phyloP scores from a whole-genome alignment of 2,329 filamentous ascomycete genomes.

The Rachicladosporium sp. region DNA sequence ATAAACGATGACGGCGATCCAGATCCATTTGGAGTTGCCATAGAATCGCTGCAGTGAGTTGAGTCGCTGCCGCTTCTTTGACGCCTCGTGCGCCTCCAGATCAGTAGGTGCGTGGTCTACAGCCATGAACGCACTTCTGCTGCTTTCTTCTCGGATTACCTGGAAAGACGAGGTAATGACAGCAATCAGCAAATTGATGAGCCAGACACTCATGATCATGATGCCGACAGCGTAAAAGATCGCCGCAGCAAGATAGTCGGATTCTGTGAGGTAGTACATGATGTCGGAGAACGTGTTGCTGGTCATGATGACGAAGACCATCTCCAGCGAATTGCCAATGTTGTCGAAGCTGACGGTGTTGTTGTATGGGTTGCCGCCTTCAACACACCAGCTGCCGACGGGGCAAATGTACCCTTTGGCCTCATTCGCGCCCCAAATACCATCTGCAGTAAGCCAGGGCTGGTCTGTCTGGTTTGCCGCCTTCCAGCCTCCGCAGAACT shows the following conservation, averaged over 20 bases:
- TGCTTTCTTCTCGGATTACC: constrained; percentile 93
- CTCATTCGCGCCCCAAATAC: constrained; percentile 38
- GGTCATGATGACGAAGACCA: constrained; percentile 97
- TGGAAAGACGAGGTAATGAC: constrained; percentile 98
- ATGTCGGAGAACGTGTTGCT: constrained; percentile 93
- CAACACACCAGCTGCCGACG: constrained; percentile 66
- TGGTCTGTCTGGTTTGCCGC: constrained; percentile 41
- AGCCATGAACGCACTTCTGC: constrained; percentile 80
- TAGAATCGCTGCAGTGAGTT: constrained; percentile 55
- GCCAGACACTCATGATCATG: constrained; percentile 89
- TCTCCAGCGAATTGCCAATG: constrained; percentile 77
- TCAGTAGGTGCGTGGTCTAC: constrained; percentile 5
- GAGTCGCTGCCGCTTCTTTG: constrained; percentile 28
- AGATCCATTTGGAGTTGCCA: constrained; percentile 60
- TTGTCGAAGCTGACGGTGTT: constrained; percentile 91
- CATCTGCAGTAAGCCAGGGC: constrained; percentile 56
- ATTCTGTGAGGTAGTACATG: constrained; percentile 86
- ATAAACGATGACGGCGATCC: constrained; percentile 68
- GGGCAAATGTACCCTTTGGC: constrained; percentile 87
- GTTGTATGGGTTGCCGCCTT: constrained; percentile 67
- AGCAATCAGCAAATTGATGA: constrained; percentile 86
- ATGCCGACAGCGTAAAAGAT: constrained; percentile 63
- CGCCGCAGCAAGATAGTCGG: constrained; percentile 77
- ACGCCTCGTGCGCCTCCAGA: constrained; percentile 17
- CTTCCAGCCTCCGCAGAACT: constrained; percentile 80